These are phyloP conservation scores for Penicillium alfredii DNA, from an alignment of 495 filamentous ascomycete species.

Conservation along the genomic window DNA sequence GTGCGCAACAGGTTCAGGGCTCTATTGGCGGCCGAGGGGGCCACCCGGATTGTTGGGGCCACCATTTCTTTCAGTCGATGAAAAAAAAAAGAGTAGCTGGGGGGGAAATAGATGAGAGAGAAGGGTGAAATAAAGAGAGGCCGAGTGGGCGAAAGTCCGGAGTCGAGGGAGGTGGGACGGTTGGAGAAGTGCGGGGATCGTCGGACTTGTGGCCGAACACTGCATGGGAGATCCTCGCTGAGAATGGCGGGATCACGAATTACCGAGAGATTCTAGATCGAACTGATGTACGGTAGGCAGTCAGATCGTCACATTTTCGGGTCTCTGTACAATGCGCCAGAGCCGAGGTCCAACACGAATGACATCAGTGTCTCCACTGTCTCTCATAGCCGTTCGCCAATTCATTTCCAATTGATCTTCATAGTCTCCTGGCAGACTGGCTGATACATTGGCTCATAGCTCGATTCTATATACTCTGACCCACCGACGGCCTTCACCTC, in stretches of 20 bases:
- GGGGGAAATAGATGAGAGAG: constrained; percentile 10
- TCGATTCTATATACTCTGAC: too few relatives aligned
- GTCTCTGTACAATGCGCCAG: not conserved
- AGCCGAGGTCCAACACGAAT: constrained; percentile 10
- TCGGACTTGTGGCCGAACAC: constrained; percentile 21
- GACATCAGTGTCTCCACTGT: too few relatives aligned
- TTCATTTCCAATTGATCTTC: too few relatives aligned
- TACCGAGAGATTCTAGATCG: constrained; percentile 1
- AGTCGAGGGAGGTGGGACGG: constrained; percentile 28
- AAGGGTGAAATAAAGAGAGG: constrained; percentile 7
- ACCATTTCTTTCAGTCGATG: constrained; percentile 32
- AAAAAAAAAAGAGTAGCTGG: constrained; percentile 8
- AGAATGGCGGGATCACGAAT: too few relatives aligned
- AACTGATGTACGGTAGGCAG: too few relatives aligned
- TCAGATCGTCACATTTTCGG: too few relatives aligned
- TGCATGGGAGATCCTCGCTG: too few relatives aligned
- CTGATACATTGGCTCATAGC: too few relatives aligned
- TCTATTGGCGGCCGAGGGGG: constrained; percentile 62
- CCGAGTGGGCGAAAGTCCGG: constrained; percentile 4
- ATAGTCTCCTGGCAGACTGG: too few relatives aligned
- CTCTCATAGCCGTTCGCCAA: too few relatives aligned
- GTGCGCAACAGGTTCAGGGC: constrained; percentile 81
- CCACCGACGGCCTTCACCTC: too few relatives aligned
- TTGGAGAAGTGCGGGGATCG: constrained; percentile 23
- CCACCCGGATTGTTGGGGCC: constrained; percentile 51